Evolutionary conservation across 495 filamentous ascomycete genomes (phyloP).

Genomic region (Penicillium taxi): DNA sequence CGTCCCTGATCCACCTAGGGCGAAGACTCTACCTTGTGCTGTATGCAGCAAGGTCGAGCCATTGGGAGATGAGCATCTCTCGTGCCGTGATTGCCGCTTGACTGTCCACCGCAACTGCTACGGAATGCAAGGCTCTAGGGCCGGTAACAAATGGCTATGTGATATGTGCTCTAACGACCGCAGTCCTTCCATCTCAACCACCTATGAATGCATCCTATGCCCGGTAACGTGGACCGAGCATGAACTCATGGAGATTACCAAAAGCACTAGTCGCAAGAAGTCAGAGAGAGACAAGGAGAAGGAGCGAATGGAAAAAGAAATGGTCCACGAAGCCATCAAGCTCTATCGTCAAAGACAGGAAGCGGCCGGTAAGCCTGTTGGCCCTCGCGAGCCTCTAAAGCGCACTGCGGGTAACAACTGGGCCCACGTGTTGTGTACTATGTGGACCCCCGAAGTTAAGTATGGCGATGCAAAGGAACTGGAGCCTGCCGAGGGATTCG

Average conservation of each 20-base stretch:
- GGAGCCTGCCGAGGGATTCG: constrained; percentile 81
- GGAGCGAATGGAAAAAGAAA: constrained; percentile 74
- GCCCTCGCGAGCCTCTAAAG: constrained; percentile 88
- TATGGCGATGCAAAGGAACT: constrained; percentile 77
- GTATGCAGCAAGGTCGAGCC: constrained; percentile 72
- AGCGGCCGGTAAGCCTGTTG: constrained; percentile 66
- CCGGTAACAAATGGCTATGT: constrained; percentile 79
- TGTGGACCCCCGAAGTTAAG: constrained; percentile 87
- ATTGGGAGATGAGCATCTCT: constrained; percentile 60
- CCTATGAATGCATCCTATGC: constrained; percentile 88
- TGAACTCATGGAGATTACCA: constrained; percentile 78
- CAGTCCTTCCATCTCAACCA: constrained; percentile 73
- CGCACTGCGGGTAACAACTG: constrained; percentile 91
- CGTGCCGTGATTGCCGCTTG: constrained; percentile 77
- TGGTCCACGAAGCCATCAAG: constrained; percentile 61
- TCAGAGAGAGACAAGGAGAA: constrained; percentile 85
- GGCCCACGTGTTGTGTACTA: constrained; percentile 91
- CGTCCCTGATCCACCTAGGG: constrained; percentile 63
- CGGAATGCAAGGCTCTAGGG: constrained; percentile 64
- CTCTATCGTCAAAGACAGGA: constrained; percentile 77
- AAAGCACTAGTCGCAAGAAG: constrained; percentile 84
- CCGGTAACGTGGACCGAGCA: constrained; percentile 65
- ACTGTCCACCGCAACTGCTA: constrained; percentile 94
- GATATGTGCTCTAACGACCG: constrained; percentile 94
- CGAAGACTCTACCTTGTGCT: constrained; percentile 72